A percentile compares a stretch with the other conserved stretches of the same genome.
These are phyloP conservation scores for Nidularia sp. DNA, from an alignment of 768 basidiomycete species.

Conservation along the genomic window DNA sequence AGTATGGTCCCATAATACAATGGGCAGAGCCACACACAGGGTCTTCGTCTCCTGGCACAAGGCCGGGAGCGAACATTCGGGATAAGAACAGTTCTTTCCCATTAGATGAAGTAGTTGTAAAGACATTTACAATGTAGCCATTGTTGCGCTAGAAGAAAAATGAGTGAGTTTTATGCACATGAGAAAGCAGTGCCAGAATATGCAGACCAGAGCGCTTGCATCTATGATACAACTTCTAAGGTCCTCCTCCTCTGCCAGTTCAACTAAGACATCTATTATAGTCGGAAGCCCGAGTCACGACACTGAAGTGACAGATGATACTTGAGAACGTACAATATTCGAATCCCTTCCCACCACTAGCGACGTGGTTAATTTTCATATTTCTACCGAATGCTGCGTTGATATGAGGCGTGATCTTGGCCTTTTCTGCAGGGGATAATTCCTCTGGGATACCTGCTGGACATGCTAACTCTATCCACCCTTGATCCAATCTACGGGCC, in stretches of 20 bases:
- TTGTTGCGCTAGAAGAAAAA: constrained; percentile 20
- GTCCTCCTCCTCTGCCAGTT: constrained; percentile 34
- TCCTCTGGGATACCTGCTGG: constrained; percentile 19
- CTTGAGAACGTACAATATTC: constrained; percentile 20
- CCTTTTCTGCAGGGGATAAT: constrained; percentile 22
- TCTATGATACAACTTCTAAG: constrained; percentile 26
- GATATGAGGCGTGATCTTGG: constrained; percentile 21
- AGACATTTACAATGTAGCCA: constrained; percentile 28
- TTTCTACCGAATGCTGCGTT: constrained; percentile 33
- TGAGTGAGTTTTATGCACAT: background rate
- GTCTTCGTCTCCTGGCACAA: constrained; percentile 35
- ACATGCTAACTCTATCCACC: constrained; percentile 33
- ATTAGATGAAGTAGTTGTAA: constrained; percentile 30
- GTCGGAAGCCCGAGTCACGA: background rate
- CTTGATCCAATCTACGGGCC: constrained; percentile 22
- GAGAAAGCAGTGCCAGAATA: background rate
- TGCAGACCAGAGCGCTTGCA: constrained; percentile 27
- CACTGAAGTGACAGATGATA: background rate
- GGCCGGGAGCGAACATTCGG: constrained; percentile 42
- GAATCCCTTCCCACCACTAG: constrained; percentile 27
- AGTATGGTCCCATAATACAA: constrained; percentile 44
- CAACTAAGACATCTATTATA: constrained; percentile 30
- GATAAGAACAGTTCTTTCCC: constrained; percentile 37
- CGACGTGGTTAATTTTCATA: constrained; percentile 30
- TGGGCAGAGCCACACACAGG: constrained; percentile 54